Evolutionary conservation across 2,329 filamentous ascomycete genomes (phyloP), one percentile per base, ranked within the genome.

Genomic region (Colletotrichum somersetense): DNA sequence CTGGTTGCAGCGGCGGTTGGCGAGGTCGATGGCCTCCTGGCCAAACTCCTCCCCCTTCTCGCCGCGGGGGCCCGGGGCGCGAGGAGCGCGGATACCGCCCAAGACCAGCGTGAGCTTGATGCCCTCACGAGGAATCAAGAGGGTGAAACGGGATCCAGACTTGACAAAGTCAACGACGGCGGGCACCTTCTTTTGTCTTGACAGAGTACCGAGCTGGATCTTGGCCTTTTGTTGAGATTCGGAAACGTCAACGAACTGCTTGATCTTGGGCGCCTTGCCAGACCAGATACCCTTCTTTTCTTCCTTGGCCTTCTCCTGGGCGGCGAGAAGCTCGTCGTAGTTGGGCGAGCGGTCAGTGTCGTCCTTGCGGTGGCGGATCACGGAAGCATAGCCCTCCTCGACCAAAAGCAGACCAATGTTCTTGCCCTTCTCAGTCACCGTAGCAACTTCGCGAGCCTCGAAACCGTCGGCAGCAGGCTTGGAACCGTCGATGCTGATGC

Each of bases 151-250:
- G 52, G 95, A 97, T 40, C 93, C 96, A n/a, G 95, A 93, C 84
- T 98, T 98, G 86, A 97, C 96, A 81, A 97, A 99, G 82, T 99
- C 96, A 53, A 99, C 95, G 76, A 99, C 88, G 14, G 93, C 96
- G 10, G 96, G 95, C 4, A 98, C 92, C 82, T 93, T 96, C 87
- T 94, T 96, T 81, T 98, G 95, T 66, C 96, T 91, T 73, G 96
- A 93, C 42, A 99, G 88, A 30, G 94, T 91, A 14, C 93, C 93
- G 48, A 97, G 88, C 81, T 97, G 95, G 66, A 97, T 92, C 88
- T 98, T 98, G 74, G 96, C 96, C 84, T 98, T 97, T 81, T 98
- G 96, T 8, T 96, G 84, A 73, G 89, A 95, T 82, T 98, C 96
- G 6, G 95, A 98, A 79, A 96, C 95, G 81, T 99, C 96, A 56